Evolutionary conservation across 129 eudicot genomes (phyloP).

Genomic region (Ambrosia trifida): DNA sequence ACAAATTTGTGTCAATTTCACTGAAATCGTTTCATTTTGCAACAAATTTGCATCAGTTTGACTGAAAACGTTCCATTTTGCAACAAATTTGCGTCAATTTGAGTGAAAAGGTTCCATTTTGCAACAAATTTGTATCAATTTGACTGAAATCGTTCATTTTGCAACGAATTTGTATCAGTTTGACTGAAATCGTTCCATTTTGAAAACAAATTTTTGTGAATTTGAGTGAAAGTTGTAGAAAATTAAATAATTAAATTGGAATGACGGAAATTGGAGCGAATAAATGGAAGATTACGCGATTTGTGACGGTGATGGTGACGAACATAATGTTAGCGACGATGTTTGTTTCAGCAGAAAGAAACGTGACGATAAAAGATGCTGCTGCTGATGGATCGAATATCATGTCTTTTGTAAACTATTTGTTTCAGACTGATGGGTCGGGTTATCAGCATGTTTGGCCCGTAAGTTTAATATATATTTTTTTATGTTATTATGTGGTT

Average conservation of each 20-base stretch:
- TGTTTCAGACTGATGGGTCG: constrained; percentile 61
- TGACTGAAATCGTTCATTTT: too few relatives aligned
- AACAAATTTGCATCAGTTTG: too few relatives aligned
- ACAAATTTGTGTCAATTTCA: too few relatives aligned
- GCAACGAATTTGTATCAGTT: too few relatives aligned
- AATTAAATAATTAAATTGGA: neutral
- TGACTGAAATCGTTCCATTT: too few relatives aligned
- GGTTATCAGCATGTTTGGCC: constrained; percentile 98
- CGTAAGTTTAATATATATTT: constrained; percentile 40
- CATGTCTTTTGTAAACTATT: constrained; percentile 37
- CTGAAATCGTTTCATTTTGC: too few relatives aligned
- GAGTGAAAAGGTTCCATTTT: too few relatives aligned
- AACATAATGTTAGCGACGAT: constrained; percentile 51
- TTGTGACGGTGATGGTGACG: constrained; percentile 42
- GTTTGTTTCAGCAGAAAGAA: constrained; percentile 70
- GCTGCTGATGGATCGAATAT: constrained; percentile 32
- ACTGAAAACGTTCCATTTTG: too few relatives aligned
- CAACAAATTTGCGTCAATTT: too few relatives aligned
- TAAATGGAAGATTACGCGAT: constrained; percentile 50
- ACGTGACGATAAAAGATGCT: constrained; percentile 28
- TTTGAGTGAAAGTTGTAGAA: neutral
- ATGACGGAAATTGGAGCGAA: constrained; percentile 48
- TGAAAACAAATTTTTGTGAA: too few relatives aligned
- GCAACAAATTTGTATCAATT: too few relatives aligned
- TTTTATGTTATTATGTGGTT: too few relatives aligned